Percentiles rank a stretch among this genome's conserved stretches.
These are phyloP conservation scores for Colletotrichum abscissum DNA, from an alignment of 2,329 filamentous ascomycete genomes.

Conservation along the genomic window DNA sequence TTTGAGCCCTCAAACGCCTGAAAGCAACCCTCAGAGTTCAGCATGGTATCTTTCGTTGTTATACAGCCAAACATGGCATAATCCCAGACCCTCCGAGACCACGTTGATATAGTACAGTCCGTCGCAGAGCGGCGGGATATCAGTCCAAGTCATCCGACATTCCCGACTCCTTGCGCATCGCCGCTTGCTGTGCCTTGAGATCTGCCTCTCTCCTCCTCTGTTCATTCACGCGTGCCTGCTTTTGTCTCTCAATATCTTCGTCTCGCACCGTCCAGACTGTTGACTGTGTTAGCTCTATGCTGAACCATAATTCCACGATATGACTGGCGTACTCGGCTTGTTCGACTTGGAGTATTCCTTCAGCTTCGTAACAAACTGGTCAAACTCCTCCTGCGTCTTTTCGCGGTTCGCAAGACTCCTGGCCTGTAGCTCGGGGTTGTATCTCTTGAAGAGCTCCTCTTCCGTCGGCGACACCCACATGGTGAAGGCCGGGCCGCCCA, in stretches of 20 bases:
- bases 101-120: constrained; percentile 15
- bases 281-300: not conserved
- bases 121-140: not conserved
- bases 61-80: constrained; percentile 6
- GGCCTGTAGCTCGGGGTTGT: constrained; percentile 95
- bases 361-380: constrained; percentile 84
- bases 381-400: constrained; percentile 85
- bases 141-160: constrained; percentile 42
- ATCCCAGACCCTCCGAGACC: not conserved
- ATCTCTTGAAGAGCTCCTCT: constrained; percentile 90
- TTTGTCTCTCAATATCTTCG: constrained; percentile 57
- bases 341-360: constrained; percentile 93
- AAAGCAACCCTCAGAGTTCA: constrained; percentile 19
- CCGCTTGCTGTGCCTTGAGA: constrained; percentile 56
- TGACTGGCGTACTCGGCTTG: constrained; percentile 79
- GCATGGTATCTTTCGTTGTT: constrained; percentile 30
- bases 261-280: constrained; percentile 64
- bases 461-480: constrained; percentile 85
- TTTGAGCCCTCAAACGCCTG: constrained; percentile 14
- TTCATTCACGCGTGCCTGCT: constrained; percentile 48
- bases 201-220: constrained; percentile 52
- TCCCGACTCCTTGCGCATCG: constrained; percentile 61
- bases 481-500: constrained; percentile 88
- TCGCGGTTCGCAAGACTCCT: constrained; percentile 83
- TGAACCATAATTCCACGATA: not conserved